phyloP scores from a whole-genome alignment of 2,329 filamentous ascomycete species.

The Blumeriella jaapii region DNA sequence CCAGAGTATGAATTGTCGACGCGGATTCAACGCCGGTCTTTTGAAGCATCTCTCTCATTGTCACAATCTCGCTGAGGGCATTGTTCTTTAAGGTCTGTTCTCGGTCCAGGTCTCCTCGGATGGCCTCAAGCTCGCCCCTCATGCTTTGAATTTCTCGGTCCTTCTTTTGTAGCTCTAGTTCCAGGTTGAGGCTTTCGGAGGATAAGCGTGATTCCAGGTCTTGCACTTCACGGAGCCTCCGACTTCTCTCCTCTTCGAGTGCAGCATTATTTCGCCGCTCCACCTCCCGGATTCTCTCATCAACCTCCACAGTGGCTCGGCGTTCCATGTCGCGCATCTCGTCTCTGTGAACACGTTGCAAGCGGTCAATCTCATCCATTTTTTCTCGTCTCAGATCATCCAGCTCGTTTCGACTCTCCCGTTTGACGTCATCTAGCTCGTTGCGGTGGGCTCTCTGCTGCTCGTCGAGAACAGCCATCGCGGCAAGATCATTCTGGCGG shows the following conservation, averaged over 20 bases:
- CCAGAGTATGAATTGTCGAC: constrained; percentile 52
- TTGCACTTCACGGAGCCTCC: constrained; percentile 49
- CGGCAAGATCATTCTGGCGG: constrained; percentile 33
- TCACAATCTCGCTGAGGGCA: constrained; percentile 38
- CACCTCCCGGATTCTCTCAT: constrained; percentile 24
- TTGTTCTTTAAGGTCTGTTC: constrained; percentile 41
- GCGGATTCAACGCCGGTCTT: constrained; percentile 46
- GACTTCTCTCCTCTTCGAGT: constrained; percentile 51
- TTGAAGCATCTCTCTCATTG: constrained; percentile 27
- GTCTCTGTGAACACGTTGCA: constrained; percentile 52
- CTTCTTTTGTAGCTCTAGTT: constrained; percentile 29
- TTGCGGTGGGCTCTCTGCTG: constrained; percentile 36
- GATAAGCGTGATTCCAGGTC: constrained; percentile 45
- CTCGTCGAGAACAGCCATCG: constrained; percentile 39
- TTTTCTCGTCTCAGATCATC: constrained; percentile 41
- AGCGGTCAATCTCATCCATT: constrained; percentile 42
- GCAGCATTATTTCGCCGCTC: constrained; percentile 32
- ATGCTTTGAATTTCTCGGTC: constrained; percentile 43
- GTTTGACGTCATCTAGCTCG: constrained; percentile 42
- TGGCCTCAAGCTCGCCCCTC: constrained; percentile 34
- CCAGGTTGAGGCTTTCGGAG: constrained; percentile 32
- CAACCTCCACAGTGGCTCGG: constrained; percentile 39
- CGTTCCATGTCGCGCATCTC: constrained; percentile 54
- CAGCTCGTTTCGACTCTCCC: constrained; percentile 43
- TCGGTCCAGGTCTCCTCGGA: constrained; percentile 42